A percentile compares a stretch with the other conserved stretches of the same genome.
Conservation (phyloP, 805 yeast species). For the Ogataea methylovora region DNA sequence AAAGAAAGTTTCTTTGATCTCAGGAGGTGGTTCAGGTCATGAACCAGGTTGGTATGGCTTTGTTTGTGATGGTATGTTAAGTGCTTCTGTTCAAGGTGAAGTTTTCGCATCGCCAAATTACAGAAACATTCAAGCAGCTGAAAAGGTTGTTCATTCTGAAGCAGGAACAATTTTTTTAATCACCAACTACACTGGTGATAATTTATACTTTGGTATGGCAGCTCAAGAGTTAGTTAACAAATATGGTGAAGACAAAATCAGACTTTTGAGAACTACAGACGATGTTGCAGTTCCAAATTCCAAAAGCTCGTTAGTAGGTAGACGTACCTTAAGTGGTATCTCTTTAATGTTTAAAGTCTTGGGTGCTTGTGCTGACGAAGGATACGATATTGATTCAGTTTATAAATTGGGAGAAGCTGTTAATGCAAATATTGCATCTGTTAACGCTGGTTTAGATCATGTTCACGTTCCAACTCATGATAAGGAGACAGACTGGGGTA, state of each 20-base stretch:
- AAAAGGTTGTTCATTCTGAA: constrained; percentile 26
- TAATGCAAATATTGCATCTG: constrained; percentile 23
- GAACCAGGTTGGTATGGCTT: constrained; percentile 36
- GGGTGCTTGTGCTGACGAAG: constrained; percentile 25
- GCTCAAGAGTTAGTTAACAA: constrained; percentile 26
- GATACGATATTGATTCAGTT: constrained; percentile 19
- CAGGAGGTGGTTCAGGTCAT: constrained; percentile 38
- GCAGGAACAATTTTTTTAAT: constrained; percentile 28
- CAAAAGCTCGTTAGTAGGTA: constrained; percentile 26
- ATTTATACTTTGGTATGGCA: constrained; percentile 32
- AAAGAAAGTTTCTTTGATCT: constrained; percentile 24
- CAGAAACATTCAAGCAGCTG: constrained; percentile 30
- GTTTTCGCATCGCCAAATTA: constrained; percentile 35
- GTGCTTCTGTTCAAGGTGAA: constrained; percentile 34
- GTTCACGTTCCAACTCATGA: constrained; percentile 29
- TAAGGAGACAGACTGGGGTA: constrained; percentile 14
- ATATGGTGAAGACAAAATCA: constrained; percentile 24
- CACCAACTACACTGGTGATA: constrained; percentile 33
- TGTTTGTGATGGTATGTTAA: constrained; percentile 30
- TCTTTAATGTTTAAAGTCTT: constrained; percentile 23
- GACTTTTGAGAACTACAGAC: constrained; percentile 23
- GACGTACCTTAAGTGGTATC: constrained; percentile 29
- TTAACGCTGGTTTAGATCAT: constrained; percentile 31
- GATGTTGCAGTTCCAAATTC: constrained; percentile 28
- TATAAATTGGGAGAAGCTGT: constrained; percentile 21